A percentile compares a stretch with the other conserved stretches of the same genome.
Conservation (phyloP, 495 filamentous ascomycete genomes). For the Tuber indicum region DNA sequence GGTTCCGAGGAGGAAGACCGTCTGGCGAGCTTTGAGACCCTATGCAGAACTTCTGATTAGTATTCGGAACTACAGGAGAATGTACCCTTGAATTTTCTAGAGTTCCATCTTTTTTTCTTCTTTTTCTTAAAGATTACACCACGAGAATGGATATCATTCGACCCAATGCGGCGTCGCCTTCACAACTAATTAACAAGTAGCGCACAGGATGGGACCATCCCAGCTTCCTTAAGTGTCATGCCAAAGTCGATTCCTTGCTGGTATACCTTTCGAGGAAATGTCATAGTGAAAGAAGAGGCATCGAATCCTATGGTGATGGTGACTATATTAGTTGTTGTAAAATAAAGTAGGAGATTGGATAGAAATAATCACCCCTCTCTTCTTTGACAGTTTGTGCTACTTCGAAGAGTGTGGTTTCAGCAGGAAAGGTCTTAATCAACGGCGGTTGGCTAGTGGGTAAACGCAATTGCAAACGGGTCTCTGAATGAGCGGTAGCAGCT, state of each 20-base stretch:
- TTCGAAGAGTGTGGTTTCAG: conserved; percentile 87
- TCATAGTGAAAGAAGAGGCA: conserved; percentile 71
- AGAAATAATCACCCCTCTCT: conserved; percentile 36
- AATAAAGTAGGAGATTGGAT: neutral
- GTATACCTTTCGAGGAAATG: conserved; percentile 80
- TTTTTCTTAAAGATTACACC: neutral
- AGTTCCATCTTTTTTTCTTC: neutral
- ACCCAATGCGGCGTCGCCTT: neutral
- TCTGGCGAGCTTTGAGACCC: neutral
- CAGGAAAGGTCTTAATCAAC: conserved; percentile 73
- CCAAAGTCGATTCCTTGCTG: conserved; percentile 70
- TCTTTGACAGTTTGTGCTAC: conserved; percentile 65
- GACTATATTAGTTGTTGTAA: neutral
- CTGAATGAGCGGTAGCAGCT: conserved; percentile 55
- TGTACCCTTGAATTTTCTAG: neutral
- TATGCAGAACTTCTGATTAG: neutral
- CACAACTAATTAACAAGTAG: conserved; percentile 60
- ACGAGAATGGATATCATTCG: neutral
- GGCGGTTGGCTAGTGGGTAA: conserved; percentile 56
- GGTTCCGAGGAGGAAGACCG: neutral
- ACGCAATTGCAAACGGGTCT: conserved; percentile 77
- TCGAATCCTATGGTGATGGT: conserved; percentile 45
- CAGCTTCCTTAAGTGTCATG: conserved; percentile 85
- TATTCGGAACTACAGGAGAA: neutral
- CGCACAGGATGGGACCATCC: conserved; percentile 79